Evolutionary conservation across 2,329 filamentous ascomycete species (phyloP), one percentile per base, ranked within the genome.

Genomic region (Ophiocordyceps sinensis): DNA sequence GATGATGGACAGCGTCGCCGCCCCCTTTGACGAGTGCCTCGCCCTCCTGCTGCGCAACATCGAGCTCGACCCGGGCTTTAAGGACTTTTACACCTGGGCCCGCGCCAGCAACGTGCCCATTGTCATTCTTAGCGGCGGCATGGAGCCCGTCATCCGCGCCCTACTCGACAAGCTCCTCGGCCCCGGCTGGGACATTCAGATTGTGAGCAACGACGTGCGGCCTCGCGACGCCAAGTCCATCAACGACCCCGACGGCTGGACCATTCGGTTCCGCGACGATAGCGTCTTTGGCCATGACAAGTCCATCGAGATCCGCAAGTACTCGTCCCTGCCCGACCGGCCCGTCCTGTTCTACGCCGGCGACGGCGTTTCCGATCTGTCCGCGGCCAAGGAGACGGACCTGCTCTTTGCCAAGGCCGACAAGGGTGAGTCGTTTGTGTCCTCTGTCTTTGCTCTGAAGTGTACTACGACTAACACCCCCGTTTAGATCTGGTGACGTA

Each of bases 211-310:
- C 63, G 69, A 87, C 49, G 85, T 89, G 10, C 70, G 67, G 44
- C 59, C 75, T 17, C 59, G 74, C 49, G 56, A 74, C 59, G 64
- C 79, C 38, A 85, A 85, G 71, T 70, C 64, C 52, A 82, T 93
- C 57, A 81, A 91, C 51, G 76, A 86, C 39, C 76, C 83, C 56
- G 77, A 76, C 15, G 89, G 87, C 28, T 98, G 91, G 91, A 69
- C 81, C 54, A 89, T 98, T 51, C 69, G 76, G 44, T 98, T 81
- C 64, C 87, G 86, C 55, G 88, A 98, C 58, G 85, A 89, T 45
- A 86, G 82, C 56, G 73, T 79, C 44, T 93, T 93, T 53, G 91
- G 91, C n/a, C 91, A 98, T 58, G 89, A 98, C 71, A 98, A 98
- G 75, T 88, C 82, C 23, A 69, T 89, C 41, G 85, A 91, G 58